Base-by-base conservation (phyloP, 2,329 filamentous ascomycete genomes). In the Fusarium brevicatenulatum region DNA sequence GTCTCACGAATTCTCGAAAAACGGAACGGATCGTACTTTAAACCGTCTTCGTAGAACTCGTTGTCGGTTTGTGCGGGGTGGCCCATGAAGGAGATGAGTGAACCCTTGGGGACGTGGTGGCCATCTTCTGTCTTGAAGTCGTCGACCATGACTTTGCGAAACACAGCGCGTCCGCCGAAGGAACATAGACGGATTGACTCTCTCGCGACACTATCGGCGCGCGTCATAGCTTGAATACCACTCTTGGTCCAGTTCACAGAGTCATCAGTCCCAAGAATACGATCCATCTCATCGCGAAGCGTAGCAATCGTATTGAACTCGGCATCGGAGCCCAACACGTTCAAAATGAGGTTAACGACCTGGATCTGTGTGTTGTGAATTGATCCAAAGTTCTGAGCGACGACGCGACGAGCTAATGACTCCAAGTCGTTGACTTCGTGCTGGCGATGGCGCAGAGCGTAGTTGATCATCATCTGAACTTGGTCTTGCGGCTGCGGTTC, bases 381-480 rank as follows among this genome's bases (percentile, higher is more conserved):
- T 7, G 80, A 78, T 36, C 77, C 82, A 66, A 84, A 81, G 71
- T 83, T 84, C 15, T 78, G 59, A 2, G 78, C 69, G 28, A 72
- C 70, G 12, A 84, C 60, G 15, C 82, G 82, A 18, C 73, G 75
- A 2, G 76, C 76, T 56, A 83, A 81, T 16, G 73, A 66, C 12
- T 78, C 67, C 21, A 78, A 55, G 46, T 77, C 73, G 13, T 78
- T 68, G 4, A 82, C 76, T 67, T 86, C 83, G 1, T 82, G 57
- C 0, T 78, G 81, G 2, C 83, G 79, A 49, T 85, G 77, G 25
- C 78, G 79, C n/a, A 79, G 62, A 3, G 81, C 85, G 52, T 78
- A 84, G 9, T 78, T 77, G 7, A 85, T 66, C 81, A 85, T 84
- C 75, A 83, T 81, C 68, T 85, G 84, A 5, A 85, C 52, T 23